Evolutionary conservation across 139 green algal genomes (phyloP), one percentile per base, ranked within the genome.

Genomic region (Haematococcus sp.): DNA sequence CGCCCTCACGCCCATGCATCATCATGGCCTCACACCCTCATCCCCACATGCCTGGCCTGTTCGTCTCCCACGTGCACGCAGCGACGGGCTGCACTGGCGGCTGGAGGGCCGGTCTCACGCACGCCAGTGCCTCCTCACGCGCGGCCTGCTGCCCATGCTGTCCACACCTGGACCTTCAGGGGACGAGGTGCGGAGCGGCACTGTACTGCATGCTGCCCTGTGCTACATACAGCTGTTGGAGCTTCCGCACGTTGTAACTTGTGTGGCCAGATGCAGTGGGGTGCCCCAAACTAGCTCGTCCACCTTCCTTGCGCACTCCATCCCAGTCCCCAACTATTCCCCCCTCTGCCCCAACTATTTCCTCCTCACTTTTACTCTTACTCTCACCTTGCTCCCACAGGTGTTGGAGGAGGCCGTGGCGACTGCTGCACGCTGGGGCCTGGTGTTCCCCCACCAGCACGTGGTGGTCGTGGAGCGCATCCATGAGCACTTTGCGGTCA

Each of bases 91-190:
- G 7, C 46, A 75, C 19, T 81, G 76, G 76, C 34, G 27, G 49
- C 46, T 73, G 67, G 46, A 51, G 28, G 67, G 67, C 49, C 25
- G 49, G 28, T 67, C 43, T 4, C 66, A 73, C 19, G 69, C 69
- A n/a, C 69, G 93, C 9, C 92, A 96, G 76, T 91, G 88, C 70
- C 81, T 93, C 31, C 77, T 97, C 46, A 84, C 81, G 34, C 85
- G 88, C n/a, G 91, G 90, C 59, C 81, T 97, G 35, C 77, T 95
- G 75, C 93, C 93, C 31, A 89, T 96, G 80, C 88, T 97, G 40
- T 91, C 93, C 0, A 85, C 91, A 84, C 92, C 40, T 82, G 84
- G 33, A 82, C 89, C 35, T 77, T 71, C 20, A 2, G 63, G 63
- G 27, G 63, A 70, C 35, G 33, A 70, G 63, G 63, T 70, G 63